Percentiles rank a stretch among this genome's conserved stretches.
These are phyloP conservation scores for Simmondsia chinensis DNA, from an alignment of 148 eudicot genomes.

Conservation along the genomic window DNA sequence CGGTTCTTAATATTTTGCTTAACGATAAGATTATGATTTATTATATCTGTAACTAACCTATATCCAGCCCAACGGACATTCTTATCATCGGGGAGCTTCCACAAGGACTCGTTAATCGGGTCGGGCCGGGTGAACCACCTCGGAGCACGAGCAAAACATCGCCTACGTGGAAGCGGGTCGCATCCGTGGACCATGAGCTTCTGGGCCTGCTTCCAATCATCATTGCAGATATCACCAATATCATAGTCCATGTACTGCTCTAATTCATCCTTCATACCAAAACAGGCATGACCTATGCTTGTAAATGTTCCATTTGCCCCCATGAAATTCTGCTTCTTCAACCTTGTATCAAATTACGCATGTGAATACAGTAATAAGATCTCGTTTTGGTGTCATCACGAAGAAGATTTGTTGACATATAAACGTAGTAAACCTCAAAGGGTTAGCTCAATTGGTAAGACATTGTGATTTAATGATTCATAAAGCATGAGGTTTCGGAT, in stretches of 20 bases:
- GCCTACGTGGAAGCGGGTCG: constrained; percentile 49
- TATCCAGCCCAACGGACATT: constrained; percentile 57
- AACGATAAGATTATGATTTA: too few species aligned
- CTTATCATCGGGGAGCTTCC: constrained; percentile 38
- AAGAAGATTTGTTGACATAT: too few species aligned
- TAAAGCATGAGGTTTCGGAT: too few species aligned
- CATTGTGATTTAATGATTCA: too few species aligned
- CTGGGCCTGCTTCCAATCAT: constrained; percentile 40
- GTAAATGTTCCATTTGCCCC: constrained; percentile 48
- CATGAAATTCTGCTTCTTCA: constrained; percentile 39
- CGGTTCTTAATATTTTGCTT: too few species aligned
- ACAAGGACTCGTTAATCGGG: constrained; percentile 30
- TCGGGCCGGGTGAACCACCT: constrained; percentile 22
- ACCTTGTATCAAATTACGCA: too few species aligned
- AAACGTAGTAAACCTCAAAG: too few species aligned
- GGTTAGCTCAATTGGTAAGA: too few species aligned
- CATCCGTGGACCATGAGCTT: constrained; percentile 44
- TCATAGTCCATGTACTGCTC: constrained; percentile 37
- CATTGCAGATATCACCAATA: constrained; percentile 25
- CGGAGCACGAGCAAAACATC: constrained; percentile 32
- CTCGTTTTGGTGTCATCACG: too few species aligned
- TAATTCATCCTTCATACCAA: constrained; percentile 29
- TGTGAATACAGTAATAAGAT: too few species aligned
- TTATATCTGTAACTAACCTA: too few species aligned
- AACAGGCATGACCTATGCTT: constrained; percentile 45